phyloP scores from a whole-genome alignment of 208 protist species.

The Trypanosoma avium region DNA sequence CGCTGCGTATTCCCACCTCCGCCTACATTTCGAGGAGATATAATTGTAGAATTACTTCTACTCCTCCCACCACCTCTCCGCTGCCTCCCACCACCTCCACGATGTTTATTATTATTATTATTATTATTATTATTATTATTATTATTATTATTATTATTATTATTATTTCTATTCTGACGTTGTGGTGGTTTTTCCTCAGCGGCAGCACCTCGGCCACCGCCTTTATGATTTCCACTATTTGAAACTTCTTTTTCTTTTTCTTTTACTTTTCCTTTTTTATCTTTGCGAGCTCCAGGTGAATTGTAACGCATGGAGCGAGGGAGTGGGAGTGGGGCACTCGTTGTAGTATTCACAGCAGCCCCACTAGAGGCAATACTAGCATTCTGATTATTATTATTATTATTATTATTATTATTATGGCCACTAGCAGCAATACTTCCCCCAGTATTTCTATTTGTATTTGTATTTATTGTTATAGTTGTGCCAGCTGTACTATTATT shows the following conservation, averaged over 20 bases:
- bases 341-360: no score
- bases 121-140: not conserved
- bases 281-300: not conserved
- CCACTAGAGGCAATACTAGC: slow-evolving; percentile 1
- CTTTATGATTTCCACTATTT: no score
- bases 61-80: not conserved
- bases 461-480: no score
- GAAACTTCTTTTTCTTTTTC: no score
- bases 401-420: no score
- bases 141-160: slow-evolving; percentile 1
- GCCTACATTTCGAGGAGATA: no score
- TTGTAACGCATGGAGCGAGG: slow-evolving; percentile 19
- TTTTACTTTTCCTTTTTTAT: no score
- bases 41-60: no score
- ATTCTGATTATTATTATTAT: not conserved
- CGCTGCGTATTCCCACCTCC: no score
- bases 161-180: slow-evolving; percentile 3
- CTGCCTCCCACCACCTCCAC: slow-evolving; percentile 1
- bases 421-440: no score
- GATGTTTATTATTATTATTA: slow-evolving; percentile 17
- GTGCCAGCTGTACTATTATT: no score
- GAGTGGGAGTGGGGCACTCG: slow-evolving; percentile 10
- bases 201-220: slow-evolving; percentile 7
- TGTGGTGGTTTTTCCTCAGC: not conserved
- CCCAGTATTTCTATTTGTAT: no score